Percentiles rank a stretch among this genome's conserved stretches.
These are phyloP conservation scores for Metschnikowia shivogae DNA, from an alignment of 805 yeast species.

Conservation along the genomic window DNA sequence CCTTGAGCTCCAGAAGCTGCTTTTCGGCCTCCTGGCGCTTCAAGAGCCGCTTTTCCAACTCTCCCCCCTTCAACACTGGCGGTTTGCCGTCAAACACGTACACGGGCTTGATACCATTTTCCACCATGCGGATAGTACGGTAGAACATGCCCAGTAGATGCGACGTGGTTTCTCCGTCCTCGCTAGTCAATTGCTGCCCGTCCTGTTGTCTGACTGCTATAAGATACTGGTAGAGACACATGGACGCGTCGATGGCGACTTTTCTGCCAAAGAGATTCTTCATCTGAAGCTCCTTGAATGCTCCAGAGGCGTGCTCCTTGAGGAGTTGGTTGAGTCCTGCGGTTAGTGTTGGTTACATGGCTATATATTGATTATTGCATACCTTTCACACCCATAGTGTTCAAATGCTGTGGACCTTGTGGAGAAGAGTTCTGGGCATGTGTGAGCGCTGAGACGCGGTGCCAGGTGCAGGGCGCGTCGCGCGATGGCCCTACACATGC, in stretches of 20 bases:
- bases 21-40: conserved; percentile 81
- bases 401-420: neutral
- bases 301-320: conserved; percentile 83
- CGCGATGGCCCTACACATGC: conserved; percentile 10
- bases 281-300: conserved; percentile 74
- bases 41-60: conserved; percentile 77
- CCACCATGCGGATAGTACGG: conserved; percentile 84
- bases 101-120: conserved; percentile 91
- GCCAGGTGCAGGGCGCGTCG: conserved; percentile 11
- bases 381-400: conserved; percentile 20
- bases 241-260: conserved; percentile 96
- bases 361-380: conserved; percentile 1
- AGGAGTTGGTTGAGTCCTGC: conserved; percentile 80
- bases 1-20: conserved; percentile 69
- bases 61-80: conserved; percentile 90
- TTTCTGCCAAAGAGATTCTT: conserved; percentile 87
- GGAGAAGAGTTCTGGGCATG: neutral
- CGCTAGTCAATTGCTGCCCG: conserved; percentile 88
- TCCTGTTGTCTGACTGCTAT: conserved; percentile 96
- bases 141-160: conserved; percentile 97
- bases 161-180: conserved; percentile 85
- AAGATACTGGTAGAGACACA: conserved; percentile 93
- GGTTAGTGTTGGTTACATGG: neutral
- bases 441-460: conserved; percentile 5
- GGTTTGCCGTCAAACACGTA: conserved; percentile 98